Base-by-base conservation (phyloP, 202 grass and related monocot genomes). In the Tripidium arundinaceum region DNA sequence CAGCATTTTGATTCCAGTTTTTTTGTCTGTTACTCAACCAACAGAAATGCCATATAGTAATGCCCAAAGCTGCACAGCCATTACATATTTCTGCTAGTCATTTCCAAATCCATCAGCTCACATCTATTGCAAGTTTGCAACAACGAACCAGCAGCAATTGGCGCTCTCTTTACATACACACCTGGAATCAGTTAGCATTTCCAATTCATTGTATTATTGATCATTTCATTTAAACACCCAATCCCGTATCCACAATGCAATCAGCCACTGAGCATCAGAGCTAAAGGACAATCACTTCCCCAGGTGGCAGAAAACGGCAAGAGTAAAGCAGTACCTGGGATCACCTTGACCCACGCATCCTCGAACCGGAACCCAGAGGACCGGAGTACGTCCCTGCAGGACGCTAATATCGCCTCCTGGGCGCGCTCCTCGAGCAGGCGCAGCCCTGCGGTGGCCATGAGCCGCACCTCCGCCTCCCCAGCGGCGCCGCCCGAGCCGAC, bases 381-480 rank as follows among this genome's bases (percentile, higher is more conserved):
- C 61, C 87, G 62, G 28, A 97, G 85, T 36, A 84, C 83, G 50
- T 70, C 81, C 64, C 87, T 90, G 84, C 91, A 94, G 18, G 89
- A 94, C 62, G 85, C 82, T 68, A 97, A 41, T 67, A 97, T 92
- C 14, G 70, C 79, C 65, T 88, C 91, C 88, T 62, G 84, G 18
- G 83, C 34, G 31, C 39, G 61, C 58, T 62, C 70, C 59, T 85
- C 80, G 25, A 94, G 69, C 83, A 97, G 80, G 37, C 91, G 87
- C 83, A 97, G 74, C 28, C 94, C 91, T 4, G 91, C 89, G 41
- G 94, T 97, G 22, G 89, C 91, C 94, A 97, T 94, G 41, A 97
- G 70, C 70, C 91, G 74, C 28, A 94, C 84, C 25, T 97, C 89
- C 54, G 87, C 84, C 34, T 58, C 69, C 47, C 8, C 68, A 36